Conservation (phyloP, 2,329 filamentous ascomycete genomes). For the Pseudocercospora macadamiae region DNA sequence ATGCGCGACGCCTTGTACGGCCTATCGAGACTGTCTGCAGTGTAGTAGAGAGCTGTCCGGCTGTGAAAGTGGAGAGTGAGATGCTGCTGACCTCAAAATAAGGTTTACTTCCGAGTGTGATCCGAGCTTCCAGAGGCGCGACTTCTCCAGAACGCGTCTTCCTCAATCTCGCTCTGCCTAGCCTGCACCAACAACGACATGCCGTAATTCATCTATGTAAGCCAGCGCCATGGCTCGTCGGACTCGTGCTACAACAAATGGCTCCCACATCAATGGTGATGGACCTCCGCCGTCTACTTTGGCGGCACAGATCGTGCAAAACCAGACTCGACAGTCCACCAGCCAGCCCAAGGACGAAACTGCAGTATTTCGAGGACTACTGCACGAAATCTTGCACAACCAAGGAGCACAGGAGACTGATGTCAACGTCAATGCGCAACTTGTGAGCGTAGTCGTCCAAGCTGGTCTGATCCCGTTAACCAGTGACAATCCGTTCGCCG, state of each 20-base stretch:
- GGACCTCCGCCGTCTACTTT: slow-evolving; percentile 72
- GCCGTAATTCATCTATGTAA: background rate
- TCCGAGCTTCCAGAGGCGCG: background rate
- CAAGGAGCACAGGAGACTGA: slow-evolving; percentile 62
- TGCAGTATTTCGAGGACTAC: slow-evolving; percentile 74
- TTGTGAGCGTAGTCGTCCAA: slow-evolving; percentile 81
- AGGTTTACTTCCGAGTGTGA: background rate
- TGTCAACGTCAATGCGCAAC: slow-evolving; percentile 76
- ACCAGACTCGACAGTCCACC: slow-evolving; percentile 60
- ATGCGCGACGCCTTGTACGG: too few species aligned
- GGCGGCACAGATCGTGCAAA: slow-evolving; percentile 83
- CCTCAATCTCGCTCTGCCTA: background rate
- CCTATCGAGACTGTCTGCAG: too few species aligned
- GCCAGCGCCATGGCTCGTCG: slow-evolving; percentile 44
- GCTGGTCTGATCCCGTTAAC: slow-evolving; percentile 73
- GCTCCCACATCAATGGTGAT: slow-evolving; percentile 33
- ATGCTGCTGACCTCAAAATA: background rate
- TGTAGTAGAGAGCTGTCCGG: too few species aligned
- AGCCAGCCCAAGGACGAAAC: slow-evolving; percentile 45
- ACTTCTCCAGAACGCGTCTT: background rate
- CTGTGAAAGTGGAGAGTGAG: too few species aligned
- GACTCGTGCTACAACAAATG: slow-evolving; percentile 11
- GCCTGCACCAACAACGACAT: slow-evolving; percentile 1
- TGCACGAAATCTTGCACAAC: slow-evolving; percentile 62
- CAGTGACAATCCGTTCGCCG: slow-evolving; percentile 69